Evolutionary conservation across 2,329 filamentous ascomycete species (phyloP).

Genomic region (Raffaelea deltoideospora): DNA sequence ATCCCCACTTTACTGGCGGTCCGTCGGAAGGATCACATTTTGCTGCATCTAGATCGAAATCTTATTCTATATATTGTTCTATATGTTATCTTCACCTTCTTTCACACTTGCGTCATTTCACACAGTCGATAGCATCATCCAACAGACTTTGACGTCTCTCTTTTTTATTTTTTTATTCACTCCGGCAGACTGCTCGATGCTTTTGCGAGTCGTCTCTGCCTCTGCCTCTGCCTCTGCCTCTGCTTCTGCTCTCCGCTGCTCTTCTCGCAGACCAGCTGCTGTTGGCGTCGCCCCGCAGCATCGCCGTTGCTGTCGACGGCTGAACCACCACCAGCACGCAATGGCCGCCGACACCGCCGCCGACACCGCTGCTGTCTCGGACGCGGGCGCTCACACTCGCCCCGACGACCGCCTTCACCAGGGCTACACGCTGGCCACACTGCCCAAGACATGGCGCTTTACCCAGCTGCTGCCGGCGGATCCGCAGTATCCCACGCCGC

Average conservation of each 20-base stretch:
- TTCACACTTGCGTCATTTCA: no score
- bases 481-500: slow-evolving; percentile 61
- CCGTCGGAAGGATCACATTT: no score
- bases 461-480: slow-evolving; percentile 62
- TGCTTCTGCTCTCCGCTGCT: background rate
- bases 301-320: background rate
- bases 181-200: no score
- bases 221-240: background rate
- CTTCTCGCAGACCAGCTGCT: background rate
- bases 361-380: background rate
- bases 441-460: slow-evolving; percentile 52
- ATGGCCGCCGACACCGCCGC: no score
- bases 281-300: background rate
- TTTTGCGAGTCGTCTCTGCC: background rate
- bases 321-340: no score
- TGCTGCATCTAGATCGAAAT: no score
- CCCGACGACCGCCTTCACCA: background rate
- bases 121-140: no score
- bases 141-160: no score
- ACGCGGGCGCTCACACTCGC: background rate
- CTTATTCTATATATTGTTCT: no score
- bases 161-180: no score
- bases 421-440: slow-evolving; percentile 30
- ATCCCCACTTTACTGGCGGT: no score
- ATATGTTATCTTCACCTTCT: no score